A percentile compares a stretch with the other conserved stretches of the same genome.
These are phyloP conservation scores for Potentilla sterilis DNA, from an alignment of 306 rosid genomes.

Conservation along the genomic window DNA sequence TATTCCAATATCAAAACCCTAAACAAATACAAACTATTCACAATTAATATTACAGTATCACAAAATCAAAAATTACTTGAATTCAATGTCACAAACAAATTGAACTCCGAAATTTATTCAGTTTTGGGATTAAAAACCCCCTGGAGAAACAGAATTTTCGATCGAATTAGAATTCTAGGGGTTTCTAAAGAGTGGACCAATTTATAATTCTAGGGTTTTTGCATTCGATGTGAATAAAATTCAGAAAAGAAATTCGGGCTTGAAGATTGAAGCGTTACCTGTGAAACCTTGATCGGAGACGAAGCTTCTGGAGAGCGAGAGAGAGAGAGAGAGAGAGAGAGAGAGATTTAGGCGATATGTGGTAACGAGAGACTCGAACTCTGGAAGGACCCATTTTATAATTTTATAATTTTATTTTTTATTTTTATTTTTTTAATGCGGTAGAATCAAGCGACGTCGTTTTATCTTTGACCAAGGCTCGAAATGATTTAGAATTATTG, in stretches of 20 bases:
- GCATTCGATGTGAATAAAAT: neutral
- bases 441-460: too few relatives aligned
- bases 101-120: neutral
- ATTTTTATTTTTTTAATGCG: too few relatives aligned
- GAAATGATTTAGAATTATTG: too few relatives aligned
- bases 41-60: neutral
- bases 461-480: too few relatives aligned
- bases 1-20: conserved; percentile 28
- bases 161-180: neutral
- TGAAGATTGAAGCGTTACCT: conserved; percentile 1
- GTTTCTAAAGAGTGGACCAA: neutral
- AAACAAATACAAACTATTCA: conserved; percentile 13
- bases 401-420: too few relatives aligned
- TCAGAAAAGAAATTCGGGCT: neutral
- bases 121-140: neutral
- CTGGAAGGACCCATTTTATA: neutral
- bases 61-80: neutral
- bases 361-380: neutral
- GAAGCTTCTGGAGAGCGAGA: neutral
- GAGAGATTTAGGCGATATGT: neutral
- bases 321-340: neutral
- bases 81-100: neutral
- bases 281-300: neutral
- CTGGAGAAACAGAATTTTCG: neutral
- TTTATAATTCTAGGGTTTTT: neutral